Base-by-base conservation (phyloP, 208 protist species). In the Phytomonas francai region DNA sequence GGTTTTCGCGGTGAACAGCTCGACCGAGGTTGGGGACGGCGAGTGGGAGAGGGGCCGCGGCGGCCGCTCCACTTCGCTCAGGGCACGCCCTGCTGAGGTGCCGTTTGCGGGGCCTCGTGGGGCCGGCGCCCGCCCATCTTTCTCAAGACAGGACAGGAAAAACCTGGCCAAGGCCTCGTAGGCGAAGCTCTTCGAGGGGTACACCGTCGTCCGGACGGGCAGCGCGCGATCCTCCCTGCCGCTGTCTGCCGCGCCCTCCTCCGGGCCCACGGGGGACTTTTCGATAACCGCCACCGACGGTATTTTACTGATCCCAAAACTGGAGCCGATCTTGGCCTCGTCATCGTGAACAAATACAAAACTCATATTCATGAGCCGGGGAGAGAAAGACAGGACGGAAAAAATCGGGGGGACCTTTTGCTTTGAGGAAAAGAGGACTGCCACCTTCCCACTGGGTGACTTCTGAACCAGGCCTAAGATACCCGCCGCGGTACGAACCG, bases 341-440 rank as follows among this genome's bases (percentile, higher is more conserved):
- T 74, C 72, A 6, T 45, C 67, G 3, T 83, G 77, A 45, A 81
- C 71, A 77, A 96, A 94, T 29, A 80, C 78, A 63, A 95, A 90
- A 22, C 85, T 80, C 60, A 95, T 67, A 33, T 81, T 58, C 61
- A 81, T 67, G n/a, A 97, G 78, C 61, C 80, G 73, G 36, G 80
- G 77, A 14, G 92, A 95, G 22, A 81, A 59, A 6, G 87, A 74
- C 45, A 95, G 68, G 9, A 97, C 84, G 57, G 87, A 86, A 28
- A 92, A 81, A 63, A 95, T 81, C 3, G 92, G 81, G 28, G 92
- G 88, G 34, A 92, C 77, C 68, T 84, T 87, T 12, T 33, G 32
- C 76, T 95, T 95, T 0, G 81, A 61, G 8, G 88, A 92, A 67
- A 97, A 90, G 39, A 97, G 73, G 31, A 92, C 85, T 2, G 79